phyloP scores from a whole-genome alignment of 2,329 filamentous ascomycete species.

The Trichoderma endophyticum region DNA sequence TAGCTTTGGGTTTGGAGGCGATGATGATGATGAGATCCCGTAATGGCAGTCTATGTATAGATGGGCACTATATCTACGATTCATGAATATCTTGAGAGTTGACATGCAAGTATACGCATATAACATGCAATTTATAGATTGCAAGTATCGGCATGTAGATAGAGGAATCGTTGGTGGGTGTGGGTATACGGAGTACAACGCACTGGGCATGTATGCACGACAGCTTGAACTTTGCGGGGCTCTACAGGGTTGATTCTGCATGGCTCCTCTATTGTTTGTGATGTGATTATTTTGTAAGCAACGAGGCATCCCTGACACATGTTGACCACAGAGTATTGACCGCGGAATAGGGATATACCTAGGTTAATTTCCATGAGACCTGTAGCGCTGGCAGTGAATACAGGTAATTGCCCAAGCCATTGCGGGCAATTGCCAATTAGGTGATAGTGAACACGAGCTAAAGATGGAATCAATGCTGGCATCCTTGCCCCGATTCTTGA shows the following conservation, averaged over 20 bases:
- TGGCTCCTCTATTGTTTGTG: background rate
- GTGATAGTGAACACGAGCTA: background rate
- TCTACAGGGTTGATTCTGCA: background rate
- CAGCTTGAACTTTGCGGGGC: background rate
- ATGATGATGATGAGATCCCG: constrained; percentile 45
- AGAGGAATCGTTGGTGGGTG: background rate
- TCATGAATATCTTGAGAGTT: background rate
- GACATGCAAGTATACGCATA: background rate
- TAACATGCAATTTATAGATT: background rate
- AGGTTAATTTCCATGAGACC: background rate
- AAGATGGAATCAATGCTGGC: background rate
- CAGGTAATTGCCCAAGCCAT: background rate
- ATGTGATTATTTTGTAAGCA: background rate
- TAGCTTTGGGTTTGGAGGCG: constrained; percentile 45
- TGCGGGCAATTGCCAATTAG: background rate
- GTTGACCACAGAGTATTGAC: background rate
- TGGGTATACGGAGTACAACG: background rate
- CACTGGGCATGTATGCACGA: background rate
- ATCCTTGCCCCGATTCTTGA: background rate
- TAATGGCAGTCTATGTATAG: background rate
- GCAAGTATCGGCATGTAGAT: background rate
- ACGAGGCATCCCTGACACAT: background rate
- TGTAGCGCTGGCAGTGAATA: background rate
- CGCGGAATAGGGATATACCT: background rate
- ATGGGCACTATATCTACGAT: background rate